Evolutionary conservation across 2,329 filamentous ascomycete genomes (phyloP), one percentile per base, ranked within the genome.

Genomic region (Verticillium zaregamsianum): DNA sequence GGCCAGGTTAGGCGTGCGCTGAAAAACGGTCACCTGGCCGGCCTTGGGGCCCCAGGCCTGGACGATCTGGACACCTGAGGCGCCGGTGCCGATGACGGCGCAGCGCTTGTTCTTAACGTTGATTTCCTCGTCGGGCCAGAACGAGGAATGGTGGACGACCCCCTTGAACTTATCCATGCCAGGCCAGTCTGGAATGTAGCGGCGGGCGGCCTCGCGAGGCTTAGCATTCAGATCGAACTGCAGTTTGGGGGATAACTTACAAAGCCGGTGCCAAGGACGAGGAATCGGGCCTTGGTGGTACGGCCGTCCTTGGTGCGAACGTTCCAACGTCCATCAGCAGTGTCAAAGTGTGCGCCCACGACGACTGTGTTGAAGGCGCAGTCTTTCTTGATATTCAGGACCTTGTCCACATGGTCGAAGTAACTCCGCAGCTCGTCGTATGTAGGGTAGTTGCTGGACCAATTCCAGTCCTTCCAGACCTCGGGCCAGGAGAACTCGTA

Each of bases 1-100:
- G 0, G 85, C 85, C 7, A 88, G 75, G 62, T 90, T 90, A 0
- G 88, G 88, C 1, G 86, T 90, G 12, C 88, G 81, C 67, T 90
- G 86, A 71, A 90, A 89, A 39, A 90, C 84, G 3, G 74, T 80
- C 28, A 90, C 65, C 1, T 81, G 72, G 6, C 76, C 79, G 0
- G 81, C 85, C 14, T 78, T 69, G 2, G 82, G 82, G 2, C 80
- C 83, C 71, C 82, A 83, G 59, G 85, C 86, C 65, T 90, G 87
- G 0, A 82, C 80, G 54, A 88, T 82, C 66, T 90, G 87, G 1
- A 90, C 82, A 1, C 87, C 87, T 0, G 85, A 85, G 0, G 86
- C 84, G 1, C 87, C 87, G 0, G 86, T 89, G 14, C 88, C 87
- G 37, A 90, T 83, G 61, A 90, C 80, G 17, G 82, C 87, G 58